Evolutionary conservation across 1,284 basidiomycete genomes (phyloP), one percentile per base, ranked within the genome.

Genomic region (Apiotrichum mycotoxinovorans): DNA sequence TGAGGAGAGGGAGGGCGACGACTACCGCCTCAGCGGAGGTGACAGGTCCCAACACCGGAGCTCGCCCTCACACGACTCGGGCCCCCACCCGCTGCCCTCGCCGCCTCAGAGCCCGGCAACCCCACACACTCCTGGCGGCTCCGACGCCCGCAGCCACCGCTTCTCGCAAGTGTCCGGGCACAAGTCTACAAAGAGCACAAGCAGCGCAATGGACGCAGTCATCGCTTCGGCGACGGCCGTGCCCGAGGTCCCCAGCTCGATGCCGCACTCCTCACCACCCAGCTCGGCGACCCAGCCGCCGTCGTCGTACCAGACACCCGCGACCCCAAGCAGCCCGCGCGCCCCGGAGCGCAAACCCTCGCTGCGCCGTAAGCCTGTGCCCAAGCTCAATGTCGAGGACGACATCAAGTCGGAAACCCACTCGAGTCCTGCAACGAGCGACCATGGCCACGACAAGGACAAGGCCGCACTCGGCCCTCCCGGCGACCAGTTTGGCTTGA

Each of bases 301-400:
- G 22, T 52, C 50, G 41, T 52, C 50, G 17, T 44, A 23, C n/a
- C 12, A 33, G n/a, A 7, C 38, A 25, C 2, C 42, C 4, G 15
- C 40, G 11, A 35, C 10, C 33, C 40, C 40, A 12, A 20, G 18
- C 18, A 23, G 30, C 18, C 35, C 50, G 3, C 40, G 40, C 4
- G 26, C 26, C 9, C 20, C 37, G 15, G 60, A 58, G 52, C 57
- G 61, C 48, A 60, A 60, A 54, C 55, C 33, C 18, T 53, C 50
- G n/a, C 40, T 57, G n/a, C 49, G 61, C 14, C 58, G 61, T 40
- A 63, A 63, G 51, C 58, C 61, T 20, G 61, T 63, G n/a, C 61
- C 61, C 12, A 51, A 44, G 15, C 53, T 63, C n/a, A 30, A 10
- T 20, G 30, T 34, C 23, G 49, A 46, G 22, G 56, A 47, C 15